Conservation (phyloP, 108 stramenopile species). For the Chaetoceros tenuissimus region DNA sequence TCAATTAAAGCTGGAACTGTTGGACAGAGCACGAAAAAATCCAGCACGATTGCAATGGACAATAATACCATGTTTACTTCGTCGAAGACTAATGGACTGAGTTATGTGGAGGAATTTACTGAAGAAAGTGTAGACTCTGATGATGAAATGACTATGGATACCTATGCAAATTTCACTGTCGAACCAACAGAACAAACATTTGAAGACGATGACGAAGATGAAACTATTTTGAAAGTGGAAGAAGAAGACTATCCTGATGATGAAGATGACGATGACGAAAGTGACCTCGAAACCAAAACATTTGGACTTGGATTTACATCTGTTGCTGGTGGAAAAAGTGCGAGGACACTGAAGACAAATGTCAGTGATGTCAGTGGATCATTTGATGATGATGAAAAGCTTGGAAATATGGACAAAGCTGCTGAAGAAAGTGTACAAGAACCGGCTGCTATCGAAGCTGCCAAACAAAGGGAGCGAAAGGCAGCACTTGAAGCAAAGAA, state of each 20-base stretch:
- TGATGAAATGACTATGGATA: too few species aligned
- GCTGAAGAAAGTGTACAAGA: not conserved
- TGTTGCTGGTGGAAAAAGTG: not conserved
- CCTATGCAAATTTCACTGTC: too few species aligned
- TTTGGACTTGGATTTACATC: not conserved
- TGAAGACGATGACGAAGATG: too few species aligned
- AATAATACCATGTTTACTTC: too few species aligned
- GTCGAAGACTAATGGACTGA: too few species aligned
- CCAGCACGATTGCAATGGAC: too few species aligned
- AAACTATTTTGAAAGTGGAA: too few species aligned
- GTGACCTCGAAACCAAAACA: not conserved
- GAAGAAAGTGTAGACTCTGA: too few species aligned
- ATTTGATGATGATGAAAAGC: not conserved
- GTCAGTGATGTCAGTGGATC: not conserved
- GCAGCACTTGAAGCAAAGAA: not conserved
- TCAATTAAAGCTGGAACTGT: constrained; percentile 2
- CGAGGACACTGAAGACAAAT: not conserved
- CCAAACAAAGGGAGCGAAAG: too few species aligned
- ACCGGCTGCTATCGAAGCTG: not conserved
- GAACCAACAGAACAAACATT: too few species aligned
- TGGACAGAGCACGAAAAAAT: too few species aligned
- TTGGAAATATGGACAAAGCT: not conserved
- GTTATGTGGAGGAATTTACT: too few species aligned
- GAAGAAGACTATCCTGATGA: not conserved
- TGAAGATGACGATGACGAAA: not conserved